Conservation (phyloP, 2,329 filamentous ascomycete species). For the Coniochaeta hoffmannii region DNA sequence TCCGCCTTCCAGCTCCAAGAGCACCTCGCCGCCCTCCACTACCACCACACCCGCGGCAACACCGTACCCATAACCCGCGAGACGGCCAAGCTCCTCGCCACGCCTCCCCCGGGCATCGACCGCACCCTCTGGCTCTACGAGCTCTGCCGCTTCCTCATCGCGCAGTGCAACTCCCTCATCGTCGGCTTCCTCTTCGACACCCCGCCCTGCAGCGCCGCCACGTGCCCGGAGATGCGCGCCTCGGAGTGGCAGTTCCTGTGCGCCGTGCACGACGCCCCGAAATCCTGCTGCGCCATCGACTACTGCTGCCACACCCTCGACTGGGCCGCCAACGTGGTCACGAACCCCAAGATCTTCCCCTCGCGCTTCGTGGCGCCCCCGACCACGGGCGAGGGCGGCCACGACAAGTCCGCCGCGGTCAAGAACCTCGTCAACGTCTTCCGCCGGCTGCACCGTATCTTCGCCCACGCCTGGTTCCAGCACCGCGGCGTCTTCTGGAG, state of each 20-base stretch:
- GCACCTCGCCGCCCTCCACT: conserved; percentile 87
- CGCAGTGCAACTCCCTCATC: conserved; percentile 88
- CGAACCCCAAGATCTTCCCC: conserved; percentile 91
- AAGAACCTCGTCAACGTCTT: conserved; percentile 95
- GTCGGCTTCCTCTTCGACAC: conserved; percentile 87
- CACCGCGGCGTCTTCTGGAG: conserved; percentile 94
- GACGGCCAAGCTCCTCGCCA: conserved; percentile 68
- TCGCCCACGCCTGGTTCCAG: conserved; percentile 98
- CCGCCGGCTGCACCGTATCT: conserved; percentile 87
- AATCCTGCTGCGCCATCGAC: conserved; percentile 95
- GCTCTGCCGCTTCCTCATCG: conserved; percentile 89
- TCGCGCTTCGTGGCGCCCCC: conserved; percentile 59
- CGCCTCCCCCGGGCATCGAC: conserved; percentile 74
- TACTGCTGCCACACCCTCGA: conserved; percentile 99
- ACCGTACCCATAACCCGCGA: conserved; percentile 67
- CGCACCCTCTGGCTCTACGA: conserved; percentile 94
- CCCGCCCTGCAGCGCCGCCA: conserved; percentile 79
- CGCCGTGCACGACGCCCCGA: conserved; percentile 92
- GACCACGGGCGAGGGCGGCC: conserved; percentile 44
- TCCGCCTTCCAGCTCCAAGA: conserved; percentile 97
- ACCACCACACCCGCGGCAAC: conserved; percentile 63
- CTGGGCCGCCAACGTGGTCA: conserved; percentile 92
- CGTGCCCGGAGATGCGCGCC: conserved; percentile 96
- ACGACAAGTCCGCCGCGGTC: conserved; percentile 56
- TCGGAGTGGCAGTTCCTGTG: conserved; percentile 99